phyloP scores from a whole-genome alignment of 495 filamentous ascomycete genomes.

The Haplographium delicatum region DNA sequence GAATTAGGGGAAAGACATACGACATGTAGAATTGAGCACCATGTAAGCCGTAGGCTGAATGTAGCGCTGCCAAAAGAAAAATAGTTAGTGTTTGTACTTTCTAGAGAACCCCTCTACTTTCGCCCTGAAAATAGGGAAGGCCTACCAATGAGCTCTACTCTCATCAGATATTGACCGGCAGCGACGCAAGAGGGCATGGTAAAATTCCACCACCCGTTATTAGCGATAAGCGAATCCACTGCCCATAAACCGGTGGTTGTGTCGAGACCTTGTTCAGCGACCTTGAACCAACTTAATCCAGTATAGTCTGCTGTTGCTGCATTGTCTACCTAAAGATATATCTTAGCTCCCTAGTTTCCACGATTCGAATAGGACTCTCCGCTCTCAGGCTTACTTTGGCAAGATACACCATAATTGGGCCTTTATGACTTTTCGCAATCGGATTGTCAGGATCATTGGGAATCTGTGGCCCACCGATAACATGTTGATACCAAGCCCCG shows the following conservation, averaged over 20 bases:
- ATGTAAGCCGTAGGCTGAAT: slow-evolving; percentile 32
- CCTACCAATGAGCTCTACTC: slow-evolving; percentile 36
- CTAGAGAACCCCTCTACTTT: too few species aligned
- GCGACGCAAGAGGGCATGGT: slow-evolving; percentile 38
- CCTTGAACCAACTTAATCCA: slow-evolving; percentile 11
- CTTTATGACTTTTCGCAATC: slow-evolving; percentile 40
- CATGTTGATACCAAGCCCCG: slow-evolving; percentile 19
- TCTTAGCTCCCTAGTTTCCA: neutral
- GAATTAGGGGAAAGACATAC: neutral
- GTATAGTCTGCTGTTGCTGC: slow-evolving; percentile 37
- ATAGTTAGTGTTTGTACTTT: neutral
- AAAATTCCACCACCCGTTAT: slow-evolving; percentile 36
- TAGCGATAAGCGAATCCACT: slow-evolving; percentile 12
- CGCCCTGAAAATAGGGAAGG: neutral
- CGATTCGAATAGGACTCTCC: too few species aligned
- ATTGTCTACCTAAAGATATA: slow-evolving; percentile 34
- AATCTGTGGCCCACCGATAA: slow-evolving; percentile 30
- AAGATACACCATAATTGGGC: slow-evolving; percentile 47
- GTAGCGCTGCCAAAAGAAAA: slow-evolving; percentile 33
- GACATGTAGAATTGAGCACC: slow-evolving; percentile 45
- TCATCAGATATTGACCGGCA: slow-evolving; percentile 44
- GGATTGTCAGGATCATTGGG: slow-evolving; percentile 48
- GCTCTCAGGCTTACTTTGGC: slow-evolving; percentile 32
- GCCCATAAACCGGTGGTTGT: slow-evolving; percentile 11
- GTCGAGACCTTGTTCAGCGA: slow-evolving; percentile 18